These are phyloP conservation scores for Polyplosphaeria fusca DNA, from an alignment of 495 filamentous ascomycete genomes.

Conservation along the genomic window DNA sequence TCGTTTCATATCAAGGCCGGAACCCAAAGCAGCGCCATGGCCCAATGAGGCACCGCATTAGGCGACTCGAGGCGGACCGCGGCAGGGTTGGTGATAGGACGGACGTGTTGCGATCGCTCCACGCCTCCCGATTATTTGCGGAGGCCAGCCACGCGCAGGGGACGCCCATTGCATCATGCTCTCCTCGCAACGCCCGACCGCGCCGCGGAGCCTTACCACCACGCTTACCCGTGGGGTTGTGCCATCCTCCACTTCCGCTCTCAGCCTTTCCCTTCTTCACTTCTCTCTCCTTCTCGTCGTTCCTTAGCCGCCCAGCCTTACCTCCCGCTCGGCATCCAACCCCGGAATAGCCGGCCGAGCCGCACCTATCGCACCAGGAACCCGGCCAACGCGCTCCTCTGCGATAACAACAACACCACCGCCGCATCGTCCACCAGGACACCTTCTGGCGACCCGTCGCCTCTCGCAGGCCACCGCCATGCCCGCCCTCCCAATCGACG, in stretches of 20 bases:
- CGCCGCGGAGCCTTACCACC: too few relatives aligned
- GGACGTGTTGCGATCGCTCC: too few relatives aligned
- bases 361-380: neutral
- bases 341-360: conserved; percentile 5
- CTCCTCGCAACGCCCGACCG: conserved; percentile 2
- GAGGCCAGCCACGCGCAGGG: conserved; percentile 6
- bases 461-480: conserved; percentile 5
- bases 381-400: neutral
- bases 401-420: conserved; percentile 4
- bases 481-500: conserved; percentile 12
- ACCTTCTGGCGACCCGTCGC: neutral
- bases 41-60: too few relatives aligned
- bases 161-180: conserved; percentile 15
- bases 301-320: neutral
- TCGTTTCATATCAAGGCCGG: too few relatives aligned
- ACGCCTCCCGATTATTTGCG: conserved; percentile 10
- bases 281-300: neutral
- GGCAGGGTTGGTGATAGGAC: too few relatives aligned
- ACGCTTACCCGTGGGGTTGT: too few relatives aligned
- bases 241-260: neutral
- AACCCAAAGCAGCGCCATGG: too few relatives aligned
- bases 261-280: neutral
- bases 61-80: too few relatives aligned
- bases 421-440: neutral
- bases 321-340: neutral